Conservation (phyloP, 345 rosid species). For the Cardamine chenopodiifolia region DNA sequence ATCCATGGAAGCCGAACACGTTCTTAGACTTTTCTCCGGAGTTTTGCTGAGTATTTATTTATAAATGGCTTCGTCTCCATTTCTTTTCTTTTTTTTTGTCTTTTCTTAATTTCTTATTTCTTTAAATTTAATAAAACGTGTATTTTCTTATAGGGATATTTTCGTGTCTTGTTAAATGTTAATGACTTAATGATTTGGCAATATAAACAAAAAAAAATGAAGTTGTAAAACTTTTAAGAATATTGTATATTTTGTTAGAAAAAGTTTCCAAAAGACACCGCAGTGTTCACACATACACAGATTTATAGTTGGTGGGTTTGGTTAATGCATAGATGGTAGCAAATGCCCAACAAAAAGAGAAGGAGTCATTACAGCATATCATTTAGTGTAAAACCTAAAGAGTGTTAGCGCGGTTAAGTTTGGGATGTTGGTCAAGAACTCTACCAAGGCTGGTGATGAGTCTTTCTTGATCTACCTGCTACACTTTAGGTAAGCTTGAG, state of each 20-base stretch:
- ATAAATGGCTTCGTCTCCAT: background rate
- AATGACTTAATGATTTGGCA: background rate
- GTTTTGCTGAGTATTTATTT: background rate
- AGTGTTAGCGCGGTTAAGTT: conserved; percentile 47
- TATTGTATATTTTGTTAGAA: too few relatives aligned
- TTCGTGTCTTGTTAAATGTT: background rate
- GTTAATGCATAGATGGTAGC: too few relatives aligned
- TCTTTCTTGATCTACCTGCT: conserved; percentile 70
- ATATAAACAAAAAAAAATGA: background rate
- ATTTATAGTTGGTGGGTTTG: too few relatives aligned
- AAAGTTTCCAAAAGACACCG: too few relatives aligned
- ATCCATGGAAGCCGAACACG: conserved; percentile 18
- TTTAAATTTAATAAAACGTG: background rate
- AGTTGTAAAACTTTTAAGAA: too few relatives aligned
- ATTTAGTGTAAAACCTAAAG: conserved; percentile 72
- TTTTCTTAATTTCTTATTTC: conserved; percentile 40
- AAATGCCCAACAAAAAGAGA: background rate
- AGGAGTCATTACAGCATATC: conserved; percentile 43
- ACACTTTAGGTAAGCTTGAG: conserved; percentile 37
- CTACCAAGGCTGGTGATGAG: conserved; percentile 57
- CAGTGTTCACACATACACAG: too few relatives aligned
- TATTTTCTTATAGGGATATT: background rate
- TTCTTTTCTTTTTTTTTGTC: conserved; percentile 28
- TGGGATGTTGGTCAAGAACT: conserved; percentile 64
- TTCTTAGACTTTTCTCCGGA: background rate